These are phyloP conservation scores for Penicillium nordicum DNA, from an alignment of 2,329 filamentous ascomycete species.

Conservation along the genomic window DNA sequence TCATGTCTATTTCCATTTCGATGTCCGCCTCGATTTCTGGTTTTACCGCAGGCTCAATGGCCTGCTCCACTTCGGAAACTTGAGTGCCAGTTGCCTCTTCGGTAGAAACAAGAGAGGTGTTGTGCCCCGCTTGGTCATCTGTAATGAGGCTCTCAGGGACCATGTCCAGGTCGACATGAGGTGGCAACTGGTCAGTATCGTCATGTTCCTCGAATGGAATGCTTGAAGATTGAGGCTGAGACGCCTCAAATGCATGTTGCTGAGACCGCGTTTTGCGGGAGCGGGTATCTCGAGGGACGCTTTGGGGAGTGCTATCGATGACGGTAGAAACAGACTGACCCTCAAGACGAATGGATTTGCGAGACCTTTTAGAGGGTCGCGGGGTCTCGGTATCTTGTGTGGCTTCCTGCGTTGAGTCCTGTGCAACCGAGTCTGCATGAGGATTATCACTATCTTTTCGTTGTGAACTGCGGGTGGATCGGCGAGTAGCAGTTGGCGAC, in stretches of 20 bases:
- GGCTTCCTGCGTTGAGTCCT: neutral
- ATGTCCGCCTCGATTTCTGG: slow-evolving; percentile 4
- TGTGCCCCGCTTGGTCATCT: neutral
- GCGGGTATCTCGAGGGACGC: slow-evolving; percentile 14
- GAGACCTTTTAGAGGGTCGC: slow-evolving; percentile 27
- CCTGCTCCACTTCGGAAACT: slow-evolving; percentile 12
- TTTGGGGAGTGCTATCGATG: slow-evolving; percentile 11
- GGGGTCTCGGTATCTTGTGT: slow-evolving; percentile 9
- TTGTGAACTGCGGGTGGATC: slow-evolving; percentile 26
- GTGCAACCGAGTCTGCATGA: neutral
- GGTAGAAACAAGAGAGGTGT: slow-evolving; percentile 5
- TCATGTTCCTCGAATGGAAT: neutral
- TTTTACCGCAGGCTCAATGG: neutral
- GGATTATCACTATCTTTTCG: slow-evolving; percentile 5
- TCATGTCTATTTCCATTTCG: slow-evolving; percentile 2
- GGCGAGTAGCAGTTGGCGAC: slow-evolving; percentile 20
- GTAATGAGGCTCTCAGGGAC: slow-evolving; percentile 1
- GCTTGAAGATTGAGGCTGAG: slow-evolving; percentile 4
- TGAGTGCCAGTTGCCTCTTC: slow-evolving; percentile 20
- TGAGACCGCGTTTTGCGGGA: slow-evolving; percentile 22
- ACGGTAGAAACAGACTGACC: slow-evolving; percentile 16
- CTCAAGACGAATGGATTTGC: slow-evolving; percentile 31
- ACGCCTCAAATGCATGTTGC: slow-evolving; percentile 7
- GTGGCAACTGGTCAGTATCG: neutral
- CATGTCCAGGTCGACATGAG: neutral